Evolutionary conservation across 495 filamentous ascomycete genomes (phyloP), one percentile per base, ranked within the genome.

Genomic region (Aspergillus panamensis): DNA sequence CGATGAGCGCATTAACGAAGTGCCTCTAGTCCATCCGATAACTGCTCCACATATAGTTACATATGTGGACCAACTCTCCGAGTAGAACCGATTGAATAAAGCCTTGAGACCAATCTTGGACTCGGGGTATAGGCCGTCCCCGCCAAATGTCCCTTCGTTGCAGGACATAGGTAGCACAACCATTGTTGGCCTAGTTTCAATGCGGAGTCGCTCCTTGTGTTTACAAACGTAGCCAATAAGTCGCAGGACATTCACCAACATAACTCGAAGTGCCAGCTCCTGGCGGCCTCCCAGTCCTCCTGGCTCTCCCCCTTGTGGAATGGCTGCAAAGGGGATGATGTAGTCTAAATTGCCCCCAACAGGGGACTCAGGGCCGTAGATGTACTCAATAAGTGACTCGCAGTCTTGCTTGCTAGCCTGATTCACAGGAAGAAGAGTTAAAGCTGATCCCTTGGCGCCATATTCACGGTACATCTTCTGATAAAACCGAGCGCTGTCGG

Each of bases 11-110:
- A 99, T 99, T 58, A 99, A 82, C 62, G 95, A 92, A 55, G 94
- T 99, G 47, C 94, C 94, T 76, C 94, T 91, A 55, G 94, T 99
- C 94, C 94, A 98, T 58, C 94, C 94, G 70, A 98, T 98, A 73
- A 98, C 89, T 55, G 93, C 93, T 72, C 94, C 94, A 62, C 94
- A 99, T 66, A 99, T 93, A 57, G 92, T 97, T 64, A 99, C 85
- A 77, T 94, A 97, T 70, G 89, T 91, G 66, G 84, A 87, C 94
- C 94, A 99, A 75, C 84, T 91, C 75, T 99, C 95, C 0, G 94
- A 96, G 73, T 95, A 84, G 89, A 94, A 99, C 59, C 95, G 83
- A 73, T 96, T 96, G 84, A 99, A 97, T 44, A 99, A 80, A 3
- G 93, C 96, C 78, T 97, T 94, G 33, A 99, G 79, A 6, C 87